Conservation (phyloP, 805 yeast species). For the Metschnikowia cerradonensis region DNA sequence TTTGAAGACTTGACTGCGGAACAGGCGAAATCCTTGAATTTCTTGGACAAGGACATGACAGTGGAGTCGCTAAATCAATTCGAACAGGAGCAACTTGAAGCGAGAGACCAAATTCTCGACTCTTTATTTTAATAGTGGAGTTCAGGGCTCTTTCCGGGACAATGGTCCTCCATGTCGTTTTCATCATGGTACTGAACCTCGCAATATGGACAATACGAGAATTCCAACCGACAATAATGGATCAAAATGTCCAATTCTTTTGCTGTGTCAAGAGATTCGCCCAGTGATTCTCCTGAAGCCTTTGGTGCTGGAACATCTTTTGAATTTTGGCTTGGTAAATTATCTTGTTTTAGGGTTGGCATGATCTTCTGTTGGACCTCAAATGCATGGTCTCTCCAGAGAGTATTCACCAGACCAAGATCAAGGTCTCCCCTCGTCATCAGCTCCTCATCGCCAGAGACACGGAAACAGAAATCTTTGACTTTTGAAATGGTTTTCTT, state of each 20-base stretch:
- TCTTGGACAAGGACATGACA: constrained; percentile 17
- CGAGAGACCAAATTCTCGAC: constrained; percentile 5
- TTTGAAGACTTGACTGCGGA: constrained; percentile 17
- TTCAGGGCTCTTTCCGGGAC: constrained; percentile 13
- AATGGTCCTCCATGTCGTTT: constrained; percentile 9
- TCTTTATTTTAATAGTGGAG: constrained; percentile 1
- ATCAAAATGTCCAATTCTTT: constrained; percentile 3
- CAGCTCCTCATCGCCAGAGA: constrained; percentile 35
- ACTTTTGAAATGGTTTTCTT: constrained; percentile 21
- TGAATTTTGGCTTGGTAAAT: not conserved
- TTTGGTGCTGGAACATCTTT: no score
- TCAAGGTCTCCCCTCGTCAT: constrained; percentile 24
- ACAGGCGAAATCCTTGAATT: constrained; percentile 9
- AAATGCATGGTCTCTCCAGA: constrained; percentile 39
- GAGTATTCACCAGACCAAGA: constrained; percentile 25
- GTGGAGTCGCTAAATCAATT: constrained; percentile 18
- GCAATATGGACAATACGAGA: constrained; percentile 16
- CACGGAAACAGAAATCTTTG: constrained; percentile 41
- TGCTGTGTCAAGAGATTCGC: not conserved
- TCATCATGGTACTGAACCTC: constrained; percentile 8
- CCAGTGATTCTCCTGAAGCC: no score
- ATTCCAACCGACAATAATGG: constrained; percentile 6
- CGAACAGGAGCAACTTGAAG: constrained; percentile 3
- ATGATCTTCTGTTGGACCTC: not conserved
- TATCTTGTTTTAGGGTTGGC: not conserved